Evolutionary conservation across 2,329 filamentous ascomycete genomes (phyloP).

Genomic region (Leptographium wingfieldii): DNA sequence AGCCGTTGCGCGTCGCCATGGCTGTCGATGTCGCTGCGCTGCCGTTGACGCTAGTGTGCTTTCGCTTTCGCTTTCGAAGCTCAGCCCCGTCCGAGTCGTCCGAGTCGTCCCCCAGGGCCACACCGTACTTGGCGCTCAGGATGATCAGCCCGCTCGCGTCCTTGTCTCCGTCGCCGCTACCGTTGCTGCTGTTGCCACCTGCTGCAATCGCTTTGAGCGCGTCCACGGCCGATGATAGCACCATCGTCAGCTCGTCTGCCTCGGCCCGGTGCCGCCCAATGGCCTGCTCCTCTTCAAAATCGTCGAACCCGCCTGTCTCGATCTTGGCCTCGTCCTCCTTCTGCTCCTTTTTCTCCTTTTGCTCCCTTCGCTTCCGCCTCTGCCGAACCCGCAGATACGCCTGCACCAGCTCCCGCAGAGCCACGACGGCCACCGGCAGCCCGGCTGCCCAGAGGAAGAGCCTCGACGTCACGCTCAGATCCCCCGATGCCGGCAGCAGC

Average conservation of each 20-base stretch:
- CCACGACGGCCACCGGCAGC: constrained; percentile 27
- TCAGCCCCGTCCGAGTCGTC: neutral
- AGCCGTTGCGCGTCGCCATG: constrained; percentile 14
- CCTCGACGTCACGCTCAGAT: constrained; percentile 8
- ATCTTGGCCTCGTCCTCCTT: constrained; percentile 9
- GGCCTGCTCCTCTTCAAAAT: constrained; percentile 7
- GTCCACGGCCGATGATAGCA: constrained; percentile 28
- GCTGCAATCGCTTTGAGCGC: constrained; percentile 12
- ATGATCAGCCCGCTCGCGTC: constrained; percentile 29
- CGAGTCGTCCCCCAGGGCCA: constrained; percentile 13
- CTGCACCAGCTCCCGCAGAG: constrained; percentile 14
- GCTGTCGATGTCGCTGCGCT: neutral
- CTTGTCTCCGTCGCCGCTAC: neutral
- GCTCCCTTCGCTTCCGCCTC: neutral
- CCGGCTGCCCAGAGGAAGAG: constrained; percentile 26
- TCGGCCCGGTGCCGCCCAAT: constrained; percentile 26
- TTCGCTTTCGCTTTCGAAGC: neutral
- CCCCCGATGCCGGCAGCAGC: constrained; percentile 19
- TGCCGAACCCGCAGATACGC: constrained; percentile 1
- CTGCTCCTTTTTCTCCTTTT: neutral
- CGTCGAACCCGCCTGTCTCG: constrained; percentile 6
- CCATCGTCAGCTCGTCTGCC: constrained; percentile 30
- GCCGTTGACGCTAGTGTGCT: neutral
- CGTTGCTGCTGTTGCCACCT: constrained; percentile 15
- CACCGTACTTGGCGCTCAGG: constrained; percentile 35